A percentile compares a stretch with the other conserved stretches of the same genome.
These are phyloP conservation scores for Microglena sp. DNA, from an alignment of 139 green algal genomes.

Conservation along the genomic window DNA sequence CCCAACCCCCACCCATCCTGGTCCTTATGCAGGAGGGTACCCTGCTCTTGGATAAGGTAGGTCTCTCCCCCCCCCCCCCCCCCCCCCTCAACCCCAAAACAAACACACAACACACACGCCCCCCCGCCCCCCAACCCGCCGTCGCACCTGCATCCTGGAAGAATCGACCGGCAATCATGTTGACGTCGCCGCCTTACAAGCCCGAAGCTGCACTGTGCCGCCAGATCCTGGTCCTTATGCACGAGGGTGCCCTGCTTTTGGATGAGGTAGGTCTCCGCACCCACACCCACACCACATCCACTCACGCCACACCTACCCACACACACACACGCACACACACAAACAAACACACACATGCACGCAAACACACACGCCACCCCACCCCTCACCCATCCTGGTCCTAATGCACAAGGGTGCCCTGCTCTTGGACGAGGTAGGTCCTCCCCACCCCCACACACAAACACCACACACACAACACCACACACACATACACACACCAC, in stretches of 20 bases:
- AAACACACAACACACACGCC: no score
- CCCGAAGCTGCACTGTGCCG: neutral
- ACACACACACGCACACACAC: no score
- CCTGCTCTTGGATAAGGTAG: neutral
- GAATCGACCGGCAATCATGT: no score
- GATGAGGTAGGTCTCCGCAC: conserved; percentile 26
- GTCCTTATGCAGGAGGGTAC: neutral
- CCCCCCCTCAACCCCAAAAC: no score
- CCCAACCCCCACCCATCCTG: no score
- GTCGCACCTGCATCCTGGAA: no score
- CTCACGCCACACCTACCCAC: no score
- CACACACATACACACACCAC: neutral
- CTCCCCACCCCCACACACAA: neutral
- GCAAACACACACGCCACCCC: no score
- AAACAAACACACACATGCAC: no score
- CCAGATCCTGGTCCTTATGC: conserved; percentile 16
- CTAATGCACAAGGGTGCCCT: neutral
- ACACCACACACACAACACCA: neutral
- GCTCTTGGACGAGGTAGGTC: neutral
- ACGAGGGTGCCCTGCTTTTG: conserved; percentile 15
- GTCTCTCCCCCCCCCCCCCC: no score
- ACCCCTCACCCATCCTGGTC: neutral
- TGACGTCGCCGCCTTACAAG: neutral
- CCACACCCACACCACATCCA: no score
- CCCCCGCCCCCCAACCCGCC: no score